Conservation (phyloP, 2,329 filamentous ascomycete species). For the Plenodomus lindquistii region DNA sequence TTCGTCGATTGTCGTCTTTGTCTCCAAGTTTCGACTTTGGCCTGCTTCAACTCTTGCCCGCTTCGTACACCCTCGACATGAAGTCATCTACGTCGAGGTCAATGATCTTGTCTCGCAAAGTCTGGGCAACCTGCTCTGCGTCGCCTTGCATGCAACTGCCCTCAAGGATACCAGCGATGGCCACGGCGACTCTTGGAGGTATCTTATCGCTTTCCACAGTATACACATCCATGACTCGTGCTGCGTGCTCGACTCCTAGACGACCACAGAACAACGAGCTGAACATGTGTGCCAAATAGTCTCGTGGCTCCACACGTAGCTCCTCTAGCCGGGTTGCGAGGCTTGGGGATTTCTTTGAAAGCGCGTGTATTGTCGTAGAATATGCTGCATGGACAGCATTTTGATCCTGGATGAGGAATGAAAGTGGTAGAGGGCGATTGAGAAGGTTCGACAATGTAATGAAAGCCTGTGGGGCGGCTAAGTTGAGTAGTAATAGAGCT, state of each 20-base stretch:
- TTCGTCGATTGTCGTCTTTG: too few species aligned
- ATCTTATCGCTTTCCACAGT: conserved; percentile 79
- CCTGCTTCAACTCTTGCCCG: conserved; percentile 27
- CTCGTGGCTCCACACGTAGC: conserved; percentile 45
- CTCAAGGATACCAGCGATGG: conserved; percentile 61
- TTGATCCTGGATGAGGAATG: conserved; percentile 72
- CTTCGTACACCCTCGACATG: conserved; percentile 40
- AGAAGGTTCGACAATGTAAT: conserved; percentile 75
- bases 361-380: conserved; percentile 68
- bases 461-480: conserved; percentile 68
- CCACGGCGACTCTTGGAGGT: conserved; percentile 72
- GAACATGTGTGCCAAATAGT: conserved; percentile 65
- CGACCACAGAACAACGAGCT: conserved; percentile 64
- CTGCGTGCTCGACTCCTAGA: conserved; percentile 70
- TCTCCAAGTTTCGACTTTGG: background rate
- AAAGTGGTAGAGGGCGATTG: conserved; percentile 74
- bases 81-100: conserved; percentile 34
- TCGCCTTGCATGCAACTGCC: conserved; percentile 44
- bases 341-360: conserved; percentile 65
- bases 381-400: conserved; percentile 72
- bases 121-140: conserved; percentile 25
- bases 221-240: conserved; percentile 79
- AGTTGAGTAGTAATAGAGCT: conserved; percentile 72
- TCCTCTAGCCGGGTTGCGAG: conserved; percentile 65
- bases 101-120: conserved; percentile 19